These are phyloP conservation scores for Cylindricascospora bacillispora DNA, from an alignment of 1,139 yeast species.

Conservation along the genomic window DNA sequence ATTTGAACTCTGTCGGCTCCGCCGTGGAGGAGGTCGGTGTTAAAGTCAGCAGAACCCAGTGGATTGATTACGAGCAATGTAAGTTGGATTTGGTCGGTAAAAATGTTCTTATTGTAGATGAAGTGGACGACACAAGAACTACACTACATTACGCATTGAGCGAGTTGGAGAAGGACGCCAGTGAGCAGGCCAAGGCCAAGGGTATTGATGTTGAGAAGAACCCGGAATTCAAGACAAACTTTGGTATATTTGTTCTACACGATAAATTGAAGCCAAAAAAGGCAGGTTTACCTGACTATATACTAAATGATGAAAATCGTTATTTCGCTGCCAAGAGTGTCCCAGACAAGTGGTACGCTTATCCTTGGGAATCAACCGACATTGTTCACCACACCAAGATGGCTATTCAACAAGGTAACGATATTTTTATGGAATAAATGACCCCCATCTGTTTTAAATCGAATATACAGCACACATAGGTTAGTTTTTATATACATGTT, in stretches of 20 bases:
- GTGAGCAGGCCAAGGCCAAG: conserved; percentile 34
- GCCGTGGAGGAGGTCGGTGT: conserved; percentile 41
- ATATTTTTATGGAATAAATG: conserved; percentile 23
- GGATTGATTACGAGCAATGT: conserved; percentile 50
- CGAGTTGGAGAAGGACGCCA: conserved; percentile 46
- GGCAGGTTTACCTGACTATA: conserved; percentile 46
- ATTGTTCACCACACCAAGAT: conserved; percentile 75
- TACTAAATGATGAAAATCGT: conserved; percentile 33
- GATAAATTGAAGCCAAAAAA: conserved; percentile 83
- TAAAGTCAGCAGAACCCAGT: conserved; percentile 50
- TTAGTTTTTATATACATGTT: not conserved
- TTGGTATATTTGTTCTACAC: conserved; percentile 85
- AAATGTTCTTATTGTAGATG: conserved; percentile 52
- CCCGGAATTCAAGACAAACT: conserved; percentile 44
- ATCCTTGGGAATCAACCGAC: conserved; percentile 93
- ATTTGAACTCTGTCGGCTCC: conserved; percentile 33
- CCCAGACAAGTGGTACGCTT: conserved; percentile 92
- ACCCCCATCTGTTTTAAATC: not conserved
- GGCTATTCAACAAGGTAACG: conserved; percentile 70
- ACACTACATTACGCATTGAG: conserved; percentile 49
- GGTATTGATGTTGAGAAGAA: conserved; percentile 29
- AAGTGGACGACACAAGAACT: conserved; percentile 58
- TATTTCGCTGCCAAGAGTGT: conserved; percentile 87
- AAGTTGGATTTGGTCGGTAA: conserved; percentile 43
- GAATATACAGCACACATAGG: not conserved